These are phyloP conservation scores for Salix suchowensis DNA, from an alignment of 345 rosid species.

Conservation along the genomic window DNA sequence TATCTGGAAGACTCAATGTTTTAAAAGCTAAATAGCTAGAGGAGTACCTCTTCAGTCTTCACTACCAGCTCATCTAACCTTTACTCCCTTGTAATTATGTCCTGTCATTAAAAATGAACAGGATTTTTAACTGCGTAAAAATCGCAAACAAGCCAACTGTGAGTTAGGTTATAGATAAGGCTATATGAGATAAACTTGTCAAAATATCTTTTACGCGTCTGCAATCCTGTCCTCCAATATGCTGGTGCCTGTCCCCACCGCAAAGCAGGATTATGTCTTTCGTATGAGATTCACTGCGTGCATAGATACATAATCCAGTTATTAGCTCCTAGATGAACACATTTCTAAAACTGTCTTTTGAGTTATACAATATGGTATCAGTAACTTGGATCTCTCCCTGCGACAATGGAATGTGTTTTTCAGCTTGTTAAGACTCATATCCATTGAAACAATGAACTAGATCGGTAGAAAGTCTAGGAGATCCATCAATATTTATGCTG, in stretches of 20 bases:
- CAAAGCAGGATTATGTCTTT: slow-evolving; percentile 6
- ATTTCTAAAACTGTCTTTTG: background rate
- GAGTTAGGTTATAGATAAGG: slow-evolving; percentile 20
- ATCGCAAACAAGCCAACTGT: slow-evolving; percentile 11
- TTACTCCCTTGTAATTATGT: slow-evolving; percentile 6
- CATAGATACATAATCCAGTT: background rate
- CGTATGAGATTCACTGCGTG: background rate
- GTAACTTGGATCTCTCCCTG: too few species aligned
- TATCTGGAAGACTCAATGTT: slow-evolving; percentile 15
- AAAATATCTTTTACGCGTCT: slow-evolving; percentile 21
- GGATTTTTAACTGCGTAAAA: background rate
- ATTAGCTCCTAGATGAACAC: background rate
- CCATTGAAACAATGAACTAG: background rate
- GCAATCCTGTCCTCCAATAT: slow-evolving; percentile 26
- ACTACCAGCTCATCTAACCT: slow-evolving; percentile 14
- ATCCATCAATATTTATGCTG: too few species aligned
- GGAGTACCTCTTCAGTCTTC: slow-evolving; percentile 18
- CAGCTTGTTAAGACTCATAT: too few species aligned
- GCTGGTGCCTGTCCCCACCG: slow-evolving; percentile 19
- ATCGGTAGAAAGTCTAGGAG: background rate
- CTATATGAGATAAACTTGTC: slow-evolving; percentile 10
- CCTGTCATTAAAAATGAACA: slow-evolving; percentile 5
- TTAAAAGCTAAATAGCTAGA: slow-evolving; percentile 11
- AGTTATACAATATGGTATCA: background rate
- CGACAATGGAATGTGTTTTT: too few species aligned